Conservation (phyloP, 2,329 filamentous ascomycete species). For the Alternaria ethzedia region DNA sequence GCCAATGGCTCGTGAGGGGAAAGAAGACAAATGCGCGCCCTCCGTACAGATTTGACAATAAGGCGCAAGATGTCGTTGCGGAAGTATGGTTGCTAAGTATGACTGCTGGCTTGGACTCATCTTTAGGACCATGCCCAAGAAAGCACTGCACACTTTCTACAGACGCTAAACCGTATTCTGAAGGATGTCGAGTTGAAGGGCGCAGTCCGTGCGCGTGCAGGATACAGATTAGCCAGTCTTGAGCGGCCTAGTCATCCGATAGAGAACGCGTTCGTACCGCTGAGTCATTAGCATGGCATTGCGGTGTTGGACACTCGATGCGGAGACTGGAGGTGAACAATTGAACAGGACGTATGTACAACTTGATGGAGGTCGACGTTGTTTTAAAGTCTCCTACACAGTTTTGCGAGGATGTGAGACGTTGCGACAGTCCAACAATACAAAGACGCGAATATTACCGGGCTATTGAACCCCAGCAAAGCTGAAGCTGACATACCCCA, state of each 20-base stretch:
- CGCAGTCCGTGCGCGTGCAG: slow-evolving; percentile 22
- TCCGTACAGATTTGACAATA: slow-evolving; percentile 20
- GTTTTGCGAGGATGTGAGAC: neutral
- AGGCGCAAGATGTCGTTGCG: slow-evolving; percentile 22
- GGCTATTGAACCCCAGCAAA: slow-evolving; percentile 1
- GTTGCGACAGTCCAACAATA: neutral
- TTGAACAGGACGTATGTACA: neutral
- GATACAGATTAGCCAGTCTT: slow-evolving; percentile 15
- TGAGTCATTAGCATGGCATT: slow-evolving; percentile 13
- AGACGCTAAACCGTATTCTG: slow-evolving; percentile 15
- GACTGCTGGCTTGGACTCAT: slow-evolving; percentile 13
- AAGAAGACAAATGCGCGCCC: slow-evolving; percentile 25
- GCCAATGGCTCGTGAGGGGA: neutral
- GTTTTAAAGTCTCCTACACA: neutral
- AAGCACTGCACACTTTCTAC: slow-evolving; percentile 7
- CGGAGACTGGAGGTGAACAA: neutral
- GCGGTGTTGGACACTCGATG: neutral
- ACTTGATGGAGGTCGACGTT: neutral
- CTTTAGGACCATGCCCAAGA: slow-evolving; percentile 3
- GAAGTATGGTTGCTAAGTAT: slow-evolving; percentile 17
- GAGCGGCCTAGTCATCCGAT: slow-evolving; percentile 6
- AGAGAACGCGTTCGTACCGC: slow-evolving; percentile 8
- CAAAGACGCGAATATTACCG: neutral
- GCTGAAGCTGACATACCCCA: slow-evolving; percentile 29
- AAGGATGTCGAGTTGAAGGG: slow-evolving; percentile 23